phyloP scores from a whole-genome alignment of 176 grass and related monocot species.

The Metroxylon sagu region DNA sequence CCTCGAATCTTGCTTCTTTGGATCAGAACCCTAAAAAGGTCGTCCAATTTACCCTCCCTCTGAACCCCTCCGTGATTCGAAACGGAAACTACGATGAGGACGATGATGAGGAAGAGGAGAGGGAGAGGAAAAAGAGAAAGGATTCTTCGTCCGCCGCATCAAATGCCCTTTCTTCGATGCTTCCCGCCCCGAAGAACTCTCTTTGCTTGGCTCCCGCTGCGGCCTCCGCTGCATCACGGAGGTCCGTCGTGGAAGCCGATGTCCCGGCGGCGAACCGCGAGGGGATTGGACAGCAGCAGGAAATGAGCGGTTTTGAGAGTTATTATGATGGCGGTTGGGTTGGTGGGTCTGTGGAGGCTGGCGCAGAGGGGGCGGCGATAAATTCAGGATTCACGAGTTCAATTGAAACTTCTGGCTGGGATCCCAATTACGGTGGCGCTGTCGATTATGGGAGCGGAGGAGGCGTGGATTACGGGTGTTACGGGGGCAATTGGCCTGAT shows the following conservation, averaged over 20 bases:
- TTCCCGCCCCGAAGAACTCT: slow-evolving; percentile 80
- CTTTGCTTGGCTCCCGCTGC: slow-evolving; percentile 33
- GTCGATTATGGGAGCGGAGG: background rate
- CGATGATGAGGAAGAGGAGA: slow-evolving; percentile 35
- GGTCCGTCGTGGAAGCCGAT: slow-evolving; percentile 32
- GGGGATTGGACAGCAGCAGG: slow-evolving; percentile 24
- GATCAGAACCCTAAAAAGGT: slow-evolving; percentile 65
- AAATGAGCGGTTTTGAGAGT: background rate
- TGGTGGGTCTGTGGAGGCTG: slow-evolving; percentile 7
- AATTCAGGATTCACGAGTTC: slow-evolving; percentile 26
- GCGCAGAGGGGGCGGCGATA: slow-evolving; percentile 19
- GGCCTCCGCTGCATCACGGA: slow-evolving; percentile 26
- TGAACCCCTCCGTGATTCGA: slow-evolving; percentile 27
- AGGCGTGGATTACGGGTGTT: no score
- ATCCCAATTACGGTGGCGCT: slow-evolving; percentile 24
- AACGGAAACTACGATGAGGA: slow-evolving; percentile 40
- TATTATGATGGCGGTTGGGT: background rate
- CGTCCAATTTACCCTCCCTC: slow-evolving; percentile 58
- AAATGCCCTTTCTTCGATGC: slow-evolving; percentile 54
- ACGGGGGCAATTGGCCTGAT: slow-evolving; percentile 20
- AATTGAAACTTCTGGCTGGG: slow-evolving; percentile 31
- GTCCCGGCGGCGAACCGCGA: slow-evolving; percentile 9
- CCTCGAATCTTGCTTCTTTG: background rate
- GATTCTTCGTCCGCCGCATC: slow-evolving; percentile 18
- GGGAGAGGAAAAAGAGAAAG: slow-evolving; percentile 17